These are phyloP conservation scores for Rutstroemia sp. DNA, from an alignment of 2,329 filamentous ascomycete genomes.

Conservation along the genomic window DNA sequence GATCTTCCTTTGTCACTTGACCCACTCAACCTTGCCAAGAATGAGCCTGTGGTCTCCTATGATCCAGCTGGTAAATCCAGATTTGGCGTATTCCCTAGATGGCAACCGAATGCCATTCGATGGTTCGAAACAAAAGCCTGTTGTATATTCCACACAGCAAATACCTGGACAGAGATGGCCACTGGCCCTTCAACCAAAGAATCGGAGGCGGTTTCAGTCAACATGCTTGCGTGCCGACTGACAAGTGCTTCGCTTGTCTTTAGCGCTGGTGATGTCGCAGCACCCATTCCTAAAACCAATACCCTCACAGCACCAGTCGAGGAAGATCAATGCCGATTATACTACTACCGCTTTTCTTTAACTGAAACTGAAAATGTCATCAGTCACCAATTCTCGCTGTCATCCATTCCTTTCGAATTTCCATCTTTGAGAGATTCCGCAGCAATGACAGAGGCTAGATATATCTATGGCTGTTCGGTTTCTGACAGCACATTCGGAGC, in stretches of 20 bases:
- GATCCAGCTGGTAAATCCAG: slow-evolving; percentile 49
- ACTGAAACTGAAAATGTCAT: slow-evolving; percentile 34
- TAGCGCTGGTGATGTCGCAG: slow-evolving; percentile 53
- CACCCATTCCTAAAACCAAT: slow-evolving; percentile 37
- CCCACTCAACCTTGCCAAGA: slow-evolving; percentile 51
- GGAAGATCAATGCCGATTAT: slow-evolving; percentile 60
- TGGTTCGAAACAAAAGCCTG: slow-evolving; percentile 65
- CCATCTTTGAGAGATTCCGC: slow-evolving; percentile 48
- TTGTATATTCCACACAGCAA: slow-evolving; percentile 66
- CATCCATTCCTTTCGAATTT: slow-evolving; percentile 61
- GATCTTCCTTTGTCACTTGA: slow-evolving; percentile 61
- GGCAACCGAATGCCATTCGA: slow-evolving; percentile 45
- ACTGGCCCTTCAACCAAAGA: slow-evolving; percentile 16
- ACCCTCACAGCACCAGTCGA: slow-evolving; percentile 32
- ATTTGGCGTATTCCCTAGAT: slow-evolving; percentile 61
- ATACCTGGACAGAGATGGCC: slow-evolving; percentile 54
- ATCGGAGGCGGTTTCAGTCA: slow-evolving; percentile 39
- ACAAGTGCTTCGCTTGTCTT: slow-evolving; percentile 60
- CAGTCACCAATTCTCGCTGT: slow-evolving; percentile 55
- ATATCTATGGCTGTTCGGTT: slow-evolving; percentile 61
- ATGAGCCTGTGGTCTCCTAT: slow-evolving; percentile 51
- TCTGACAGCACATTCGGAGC: slow-evolving; percentile 48
- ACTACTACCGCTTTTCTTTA: slow-evolving; percentile 59
- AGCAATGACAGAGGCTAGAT: slow-evolving; percentile 51
- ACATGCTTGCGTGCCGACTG: slow-evolving; percentile 59